Conservation (phyloP, 352 stramenopile genomes). For the Phytopythium cucurbitacearum region DNA sequence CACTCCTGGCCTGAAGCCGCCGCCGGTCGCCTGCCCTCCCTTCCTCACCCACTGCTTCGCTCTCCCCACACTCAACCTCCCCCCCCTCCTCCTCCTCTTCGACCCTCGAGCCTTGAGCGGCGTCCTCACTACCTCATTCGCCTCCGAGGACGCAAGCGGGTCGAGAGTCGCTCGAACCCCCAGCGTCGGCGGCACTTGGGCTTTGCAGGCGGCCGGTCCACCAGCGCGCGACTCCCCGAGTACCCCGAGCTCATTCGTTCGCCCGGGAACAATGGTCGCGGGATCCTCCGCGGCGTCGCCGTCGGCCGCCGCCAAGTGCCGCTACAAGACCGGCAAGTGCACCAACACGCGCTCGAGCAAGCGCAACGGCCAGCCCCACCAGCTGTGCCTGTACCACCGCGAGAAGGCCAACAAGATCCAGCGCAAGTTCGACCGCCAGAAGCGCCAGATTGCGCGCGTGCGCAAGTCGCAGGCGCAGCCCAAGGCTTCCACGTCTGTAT, state of each 20-base stretch:
- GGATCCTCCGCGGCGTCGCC: conserved; percentile 2
- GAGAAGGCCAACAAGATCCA: conserved; percentile 90
- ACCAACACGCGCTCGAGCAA: conserved; percentile 77
- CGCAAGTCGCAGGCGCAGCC: conserved; percentile 27
- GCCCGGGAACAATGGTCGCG: conserved; percentile 3
- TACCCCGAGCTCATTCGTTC: too few relatives aligned
- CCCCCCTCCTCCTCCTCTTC: conserved; percentile 4
- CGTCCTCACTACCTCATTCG: too few relatives aligned
- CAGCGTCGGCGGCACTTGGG: too few relatives aligned
- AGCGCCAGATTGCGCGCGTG: conserved; percentile 66
- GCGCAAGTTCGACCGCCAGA: conserved; percentile 87
- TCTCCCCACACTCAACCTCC: not conserved
- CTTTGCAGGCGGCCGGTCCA: too few relatives aligned
- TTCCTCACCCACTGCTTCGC: not conserved
- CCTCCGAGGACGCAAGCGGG: not conserved
- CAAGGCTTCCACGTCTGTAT: conserved; percentile 11
- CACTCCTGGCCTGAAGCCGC: not conserved
- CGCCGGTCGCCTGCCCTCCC: not conserved
- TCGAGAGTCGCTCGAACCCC: too few relatives aligned
- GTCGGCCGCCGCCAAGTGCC: conserved; percentile 36
- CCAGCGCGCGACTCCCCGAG: too few relatives aligned
- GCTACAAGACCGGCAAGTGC: conserved; percentile 89
- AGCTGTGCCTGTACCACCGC: conserved; percentile 85
- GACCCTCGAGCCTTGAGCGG: not conserved
- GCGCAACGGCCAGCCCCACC: conserved; percentile 81